These are phyloP conservation scores for Penicillium occitanis DNA, from an alignment of 2,329 filamentous ascomycete genomes.

Conservation along the genomic window DNA sequence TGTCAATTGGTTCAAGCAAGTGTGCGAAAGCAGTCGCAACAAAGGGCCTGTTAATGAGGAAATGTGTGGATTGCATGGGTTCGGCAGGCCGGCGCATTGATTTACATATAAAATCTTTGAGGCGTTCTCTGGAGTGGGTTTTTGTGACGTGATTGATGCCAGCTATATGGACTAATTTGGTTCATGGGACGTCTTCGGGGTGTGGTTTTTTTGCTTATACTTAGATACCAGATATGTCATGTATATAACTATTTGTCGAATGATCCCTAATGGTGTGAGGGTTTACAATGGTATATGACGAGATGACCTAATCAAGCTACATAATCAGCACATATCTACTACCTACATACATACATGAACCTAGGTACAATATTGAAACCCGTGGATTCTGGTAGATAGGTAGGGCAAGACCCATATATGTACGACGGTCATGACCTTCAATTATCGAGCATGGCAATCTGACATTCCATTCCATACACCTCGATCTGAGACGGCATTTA, in stretches of 20 bases:
- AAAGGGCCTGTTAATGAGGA: constrained; percentile 13
- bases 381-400: too few relatives aligned
- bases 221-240: constrained; percentile 11
- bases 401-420: neutral
- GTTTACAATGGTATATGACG: neutral
- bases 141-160: neutral
- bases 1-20: constrained; percentile 95
- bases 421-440: neutral
- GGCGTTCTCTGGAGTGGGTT: neutral
- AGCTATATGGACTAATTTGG: neutral
- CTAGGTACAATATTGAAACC: too few relatives aligned
- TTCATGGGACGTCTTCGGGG: neutral
- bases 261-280: neutral
- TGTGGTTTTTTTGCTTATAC: neutral
- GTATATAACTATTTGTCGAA: neutral
- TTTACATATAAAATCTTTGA: neutral
- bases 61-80: constrained; percentile 15
- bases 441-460: neutral
- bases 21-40: constrained; percentile 32
- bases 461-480: neutral
- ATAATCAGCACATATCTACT: neutral
- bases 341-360: too few relatives aligned
- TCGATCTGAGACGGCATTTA: neutral
- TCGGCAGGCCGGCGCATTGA: neutral
- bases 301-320: neutral